Evolutionary conservation across 1,284 basidiomycete species (phyloP), one percentile per base, ranked within the genome.

Genomic region (Meira nashicola): DNA sequence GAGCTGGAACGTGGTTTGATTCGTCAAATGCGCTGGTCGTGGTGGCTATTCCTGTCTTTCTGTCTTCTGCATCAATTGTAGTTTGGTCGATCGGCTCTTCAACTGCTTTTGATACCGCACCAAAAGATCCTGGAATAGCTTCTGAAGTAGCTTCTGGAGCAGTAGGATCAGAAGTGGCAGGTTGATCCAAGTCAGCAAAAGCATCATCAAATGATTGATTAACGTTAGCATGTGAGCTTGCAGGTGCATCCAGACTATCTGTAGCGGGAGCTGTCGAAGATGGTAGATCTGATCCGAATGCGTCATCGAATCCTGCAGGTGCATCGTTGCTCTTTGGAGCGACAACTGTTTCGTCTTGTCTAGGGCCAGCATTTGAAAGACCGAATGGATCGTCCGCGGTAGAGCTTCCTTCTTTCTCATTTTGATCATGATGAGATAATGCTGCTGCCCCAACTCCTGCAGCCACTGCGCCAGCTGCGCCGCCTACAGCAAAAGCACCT

Each of bases 201-300:
- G 67, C 83, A 57, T 84, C 81, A 59, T 87, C 87, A 61, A 89
- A 87, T 10, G 84, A 81, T n/a, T 54, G 38, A 28, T 48, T 43
- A 7, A 11, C 39, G 14, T 37, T 12, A 15, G 15, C 10, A 33
- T 17, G n/a, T 9, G 46, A 12, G 17, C 38, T 9, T 10, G 47
- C 19, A 39, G 55, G 47, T 39, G 40, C 50, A 46, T 60, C 41
- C 37, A 39, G 11, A 15, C 28, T 38, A 19, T 53, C 28, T 33
- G 28, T 33, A 33, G 28, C 28, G 8, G 28, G 28, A 33, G 28
- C 28, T 33, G 28, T 33, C 8, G 28, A 33, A 2, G 50, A 41
- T 5, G 67, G 70, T 43, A 78, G 70, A 55, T 73, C 74, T 46
- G 76, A 67, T 23, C 71, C 77, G 61, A 79, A 79, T 51, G 67